phyloP scores from a whole-genome alignment of 805 yeast species.

The Jamesozyma gamospora region DNA sequence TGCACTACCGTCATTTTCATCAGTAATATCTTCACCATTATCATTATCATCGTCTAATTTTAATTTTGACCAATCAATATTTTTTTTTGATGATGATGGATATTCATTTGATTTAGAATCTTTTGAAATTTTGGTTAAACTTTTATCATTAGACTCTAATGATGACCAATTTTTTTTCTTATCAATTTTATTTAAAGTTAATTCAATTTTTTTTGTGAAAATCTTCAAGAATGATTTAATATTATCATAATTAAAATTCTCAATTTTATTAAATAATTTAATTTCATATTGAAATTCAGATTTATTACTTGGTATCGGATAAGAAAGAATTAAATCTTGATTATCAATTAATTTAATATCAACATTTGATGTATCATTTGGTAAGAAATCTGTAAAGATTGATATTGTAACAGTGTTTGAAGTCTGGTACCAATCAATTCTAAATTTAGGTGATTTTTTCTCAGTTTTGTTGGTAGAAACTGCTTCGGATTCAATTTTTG shows the following conservation, averaged over 20 bases:
- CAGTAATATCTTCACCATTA: conserved; percentile 38
- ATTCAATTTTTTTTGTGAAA: conserved; percentile 66
- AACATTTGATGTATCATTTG: conserved; percentile 31
- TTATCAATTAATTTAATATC: conserved; percentile 34
- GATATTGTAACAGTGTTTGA: conserved; percentile 48
- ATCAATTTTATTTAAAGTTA: conserved; percentile 40
- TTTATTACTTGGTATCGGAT: conserved; percentile 20
- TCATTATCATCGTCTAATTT: conserved; percentile 37
- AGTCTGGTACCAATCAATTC: conserved; percentile 70
- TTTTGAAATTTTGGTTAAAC: not conserved
- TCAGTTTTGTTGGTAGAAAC: too few relatives aligned
- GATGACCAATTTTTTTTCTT: conserved; percentile 39
- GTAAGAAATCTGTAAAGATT: conserved; percentile 59
- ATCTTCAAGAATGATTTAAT: conserved; percentile 29
- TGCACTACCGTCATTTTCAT: conserved; percentile 38
- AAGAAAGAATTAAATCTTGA: conserved; percentile 22
- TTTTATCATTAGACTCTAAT: conserved; percentile 28
- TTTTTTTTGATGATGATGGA: conserved; percentile 56
- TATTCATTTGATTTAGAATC: conserved; percentile 24
- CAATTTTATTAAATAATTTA: conserved; percentile 45
- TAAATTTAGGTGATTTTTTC: conserved; percentile 29
- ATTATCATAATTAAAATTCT: conserved; percentile 20
- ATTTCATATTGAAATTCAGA: conserved; percentile 51
- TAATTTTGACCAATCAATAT: conserved; percentile 61
- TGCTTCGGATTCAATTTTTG: too few relatives aligned